These are phyloP conservation scores for Tricholoma hemisulphureum DNA, from an alignment of 768 basidiomycete genomes.

Conservation along the genomic window DNA sequence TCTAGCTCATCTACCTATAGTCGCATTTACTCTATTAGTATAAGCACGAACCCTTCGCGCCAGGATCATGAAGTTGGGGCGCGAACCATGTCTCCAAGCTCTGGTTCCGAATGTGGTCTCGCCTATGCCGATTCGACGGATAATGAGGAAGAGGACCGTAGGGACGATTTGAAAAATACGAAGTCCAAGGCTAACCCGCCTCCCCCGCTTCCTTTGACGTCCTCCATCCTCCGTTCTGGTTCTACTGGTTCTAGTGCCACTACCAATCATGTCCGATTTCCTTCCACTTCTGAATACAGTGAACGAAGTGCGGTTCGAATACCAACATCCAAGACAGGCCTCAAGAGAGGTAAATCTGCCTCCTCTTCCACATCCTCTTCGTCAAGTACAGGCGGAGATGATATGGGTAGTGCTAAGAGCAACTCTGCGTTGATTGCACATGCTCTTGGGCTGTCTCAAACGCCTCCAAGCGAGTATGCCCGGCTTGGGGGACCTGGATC, in stretches of 20 bases:
- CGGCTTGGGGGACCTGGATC: conserved; percentile 40
- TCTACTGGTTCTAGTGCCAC: conserved; percentile 22
- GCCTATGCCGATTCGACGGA: conserved; percentile 53
- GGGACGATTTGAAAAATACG: conserved; percentile 14
- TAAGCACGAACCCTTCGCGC: conserved; percentile 16
- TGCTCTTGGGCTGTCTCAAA: conserved; percentile 43
- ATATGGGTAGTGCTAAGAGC: conserved; percentile 22
- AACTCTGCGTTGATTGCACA: conserved; percentile 41
- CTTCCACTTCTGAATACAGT: conserved; percentile 13
- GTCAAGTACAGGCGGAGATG: conserved; percentile 1
- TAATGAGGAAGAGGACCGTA: conserved; percentile 37
- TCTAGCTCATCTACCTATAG: conserved; percentile 14
- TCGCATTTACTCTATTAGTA: conserved; percentile 6
- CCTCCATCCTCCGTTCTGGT: conserved; percentile 25
- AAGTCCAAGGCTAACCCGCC: conserved; percentile 24
- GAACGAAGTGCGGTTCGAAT: conserved; percentile 4
- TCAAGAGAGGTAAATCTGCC: conserved; percentile 9
- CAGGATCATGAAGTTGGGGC: conserved; percentile 1
- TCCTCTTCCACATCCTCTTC: conserved; percentile 6
- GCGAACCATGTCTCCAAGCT: conserved; percentile 23
- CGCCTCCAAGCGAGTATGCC: conserved; percentile 37
- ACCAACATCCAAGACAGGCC: not conserved
- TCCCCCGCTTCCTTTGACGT: conserved; percentile 21
- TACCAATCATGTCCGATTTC: conserved; percentile 20
- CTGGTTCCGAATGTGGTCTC: conserved; percentile 44